phyloP scores from a whole-genome alignment of 2,329 filamentous ascomycete species.

The Calonectria leucothoes region DNA sequence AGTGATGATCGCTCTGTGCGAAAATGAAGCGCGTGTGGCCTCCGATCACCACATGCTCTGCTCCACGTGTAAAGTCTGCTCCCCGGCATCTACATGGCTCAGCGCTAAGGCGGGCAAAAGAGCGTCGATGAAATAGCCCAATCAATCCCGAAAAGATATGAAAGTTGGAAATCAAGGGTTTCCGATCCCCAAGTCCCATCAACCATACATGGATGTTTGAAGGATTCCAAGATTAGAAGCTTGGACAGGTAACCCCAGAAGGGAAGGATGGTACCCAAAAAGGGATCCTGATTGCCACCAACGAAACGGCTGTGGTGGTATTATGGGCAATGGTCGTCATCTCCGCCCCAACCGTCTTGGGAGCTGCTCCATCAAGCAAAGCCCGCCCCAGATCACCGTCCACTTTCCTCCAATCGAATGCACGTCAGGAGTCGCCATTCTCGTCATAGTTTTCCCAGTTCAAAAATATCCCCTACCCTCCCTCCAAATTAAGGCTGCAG shows the following conservation, averaged over 20 bases:
- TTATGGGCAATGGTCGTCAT: conserved; percentile 18
- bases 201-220: not conserved
- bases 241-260: not conserved
- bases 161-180: conserved; percentile 9
- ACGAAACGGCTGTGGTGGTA: conserved; percentile 15
- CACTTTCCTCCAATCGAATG: not conserved
- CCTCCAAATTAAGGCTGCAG: not conserved
- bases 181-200: not conserved
- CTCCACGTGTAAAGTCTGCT: conserved; percentile 13
- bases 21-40: not conserved
- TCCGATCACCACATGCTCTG: conserved; percentile 7
- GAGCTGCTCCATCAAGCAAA: conserved; percentile 6
- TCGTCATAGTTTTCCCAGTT: not conserved
- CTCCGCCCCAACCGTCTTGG: conserved; percentile 18
- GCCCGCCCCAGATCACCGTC: not conserved
- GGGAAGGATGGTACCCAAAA: not conserved
- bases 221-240: conserved; percentile 9
- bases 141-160: conserved; percentile 7
- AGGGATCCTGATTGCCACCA: not conserved
- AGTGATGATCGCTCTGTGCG: not conserved
- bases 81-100: not conserved
- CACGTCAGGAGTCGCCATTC: not conserved
- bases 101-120: not conserved
- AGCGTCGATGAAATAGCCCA: conserved; percentile 6
- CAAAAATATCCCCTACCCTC: not conserved